Base-by-base conservation (phyloP, 495 filamentous ascomycete species). In the Tuber melanosporum region DNA sequence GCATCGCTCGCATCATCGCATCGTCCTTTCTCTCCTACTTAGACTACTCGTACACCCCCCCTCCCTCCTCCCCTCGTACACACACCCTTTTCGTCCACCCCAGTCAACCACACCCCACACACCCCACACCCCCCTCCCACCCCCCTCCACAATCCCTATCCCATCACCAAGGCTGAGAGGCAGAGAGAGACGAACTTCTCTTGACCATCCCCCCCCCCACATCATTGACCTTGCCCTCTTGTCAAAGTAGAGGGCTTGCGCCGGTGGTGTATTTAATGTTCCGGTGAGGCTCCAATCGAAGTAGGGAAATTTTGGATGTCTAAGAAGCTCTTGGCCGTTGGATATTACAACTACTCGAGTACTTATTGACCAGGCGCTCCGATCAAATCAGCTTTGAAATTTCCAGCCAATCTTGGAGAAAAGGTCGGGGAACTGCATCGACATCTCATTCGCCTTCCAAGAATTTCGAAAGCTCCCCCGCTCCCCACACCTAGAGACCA, bases 251-350 rank as follows among this genome's bases (percentile, higher is more conserved):
- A 66, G 57, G 57, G 57, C 15, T 36, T 19, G 57, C 7, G 57
- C 57, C 26, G 57, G 26, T 12, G 57, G 26, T 36, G 17, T 66
- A 66, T 66, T 66, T 66, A 66, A 66, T 26, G 57, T 66, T 66
- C 57, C 26, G 26, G 57, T 66, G 57, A 66, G 57, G 57, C 57
- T 66, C 57, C 57, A 66, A 66, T 66, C 57, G 57, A 66, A 66
- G 57, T 3, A 66, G 57, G 57, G 57, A 66, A 66, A 36, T 32
- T 6, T 17, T 17, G 57, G 14, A 66, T 66, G 57, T 66, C 57
- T 66, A 1, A 36, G 57, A 66, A 66, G 32, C 32, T 9, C 26
- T 36, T 36, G 57, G 57, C 57, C 26, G 14, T 36, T 66, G 14
- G 57, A 66, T 66, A 36, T 66, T 66, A 17, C 26, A 66, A 66